A percentile compares a stretch with the other conserved stretches of the same genome.
Conservation (phyloP, 2,329 filamentous ascomycete genomes). For the Nothopassalora personata region DNA sequence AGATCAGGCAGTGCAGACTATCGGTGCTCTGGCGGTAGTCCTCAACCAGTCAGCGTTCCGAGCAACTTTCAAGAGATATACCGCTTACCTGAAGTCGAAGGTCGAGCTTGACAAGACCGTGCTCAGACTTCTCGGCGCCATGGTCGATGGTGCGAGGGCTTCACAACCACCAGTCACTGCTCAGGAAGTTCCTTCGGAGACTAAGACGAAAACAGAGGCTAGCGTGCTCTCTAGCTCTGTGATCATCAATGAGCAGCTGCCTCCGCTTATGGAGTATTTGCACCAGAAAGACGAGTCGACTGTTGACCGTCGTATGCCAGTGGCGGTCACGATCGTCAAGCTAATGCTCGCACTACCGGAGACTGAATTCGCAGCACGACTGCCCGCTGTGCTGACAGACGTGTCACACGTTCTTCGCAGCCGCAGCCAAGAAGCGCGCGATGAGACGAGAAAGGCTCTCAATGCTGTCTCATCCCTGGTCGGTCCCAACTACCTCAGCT, state of each 20-base stretch:
- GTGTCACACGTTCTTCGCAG: conserved; percentile 90
- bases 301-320: conserved; percentile 85
- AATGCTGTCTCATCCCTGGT: conserved; percentile 76
- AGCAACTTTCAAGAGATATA: conserved; percentile 75
- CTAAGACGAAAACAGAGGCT: conserved; percentile 10
- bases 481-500: conserved; percentile 78
- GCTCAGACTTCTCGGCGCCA: conserved; percentile 71
- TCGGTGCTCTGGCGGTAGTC: conserved; percentile 67
- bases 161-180: background rate
- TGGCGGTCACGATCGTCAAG: conserved; percentile 84
- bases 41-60: conserved; percentile 90
- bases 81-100: conserved; percentile 73
- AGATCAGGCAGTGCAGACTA: conserved; percentile 76
- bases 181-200: conserved; percentile 42
- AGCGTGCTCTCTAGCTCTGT: conserved; percentile 10
- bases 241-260: conserved; percentile 68
- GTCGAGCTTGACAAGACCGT: conserved; percentile 80
- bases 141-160: conserved; percentile 60
- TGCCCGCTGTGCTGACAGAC: conserved; percentile 82
- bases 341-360: conserved; percentile 74
- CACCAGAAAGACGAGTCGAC: conserved; percentile 93
- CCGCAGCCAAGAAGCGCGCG: conserved; percentile 79
- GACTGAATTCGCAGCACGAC: conserved; percentile 63
- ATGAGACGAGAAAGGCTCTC: conserved; percentile 84
- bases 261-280: conserved; percentile 74